These are phyloP conservation scores for Pseudogymnoascus sp. DNA, from an alignment of 2,329 filamentous ascomycete species.

Conservation along the genomic window DNA sequence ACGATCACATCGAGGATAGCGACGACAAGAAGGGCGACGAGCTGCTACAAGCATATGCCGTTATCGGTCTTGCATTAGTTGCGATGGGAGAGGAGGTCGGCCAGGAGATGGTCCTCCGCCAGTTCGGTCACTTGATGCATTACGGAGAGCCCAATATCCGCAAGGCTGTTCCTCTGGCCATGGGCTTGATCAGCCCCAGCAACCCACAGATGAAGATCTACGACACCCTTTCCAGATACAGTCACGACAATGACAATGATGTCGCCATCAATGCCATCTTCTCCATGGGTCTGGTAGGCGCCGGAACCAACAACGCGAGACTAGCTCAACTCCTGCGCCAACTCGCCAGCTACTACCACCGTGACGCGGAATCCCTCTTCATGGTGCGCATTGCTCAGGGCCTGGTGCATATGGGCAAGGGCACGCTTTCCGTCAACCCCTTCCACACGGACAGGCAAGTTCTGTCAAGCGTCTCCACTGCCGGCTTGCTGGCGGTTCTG, in stretches of 20 bases:
- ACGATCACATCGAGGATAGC: constrained; percentile 89
- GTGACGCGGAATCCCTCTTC: constrained; percentile 91
- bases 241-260: constrained; percentile 96
- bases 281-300: constrained; percentile 93
- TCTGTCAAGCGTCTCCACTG: constrained; percentile 81
- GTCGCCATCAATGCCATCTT: constrained; percentile 98
- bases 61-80: constrained; percentile 86
- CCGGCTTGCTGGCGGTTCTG: constrained; percentile 80
- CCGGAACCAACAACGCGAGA: constrained; percentile 95
- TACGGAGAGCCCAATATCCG: constrained; percentile 97
- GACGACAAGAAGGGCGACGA: constrained; percentile 95
- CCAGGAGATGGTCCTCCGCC: constrained; percentile 95
- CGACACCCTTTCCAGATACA: constrained; percentile 94
- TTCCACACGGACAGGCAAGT: constrained; percentile 99
- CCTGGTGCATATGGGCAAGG: constrained; percentile 97
- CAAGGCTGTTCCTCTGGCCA: constrained; percentile 87
- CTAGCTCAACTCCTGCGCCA: constrained; percentile 89
- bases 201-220: constrained; percentile 99
- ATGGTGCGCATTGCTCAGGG: constrained; percentile 99
- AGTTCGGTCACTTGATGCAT: constrained; percentile 98
- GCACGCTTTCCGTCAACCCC: constrained; percentile 90
- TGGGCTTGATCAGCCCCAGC: constrained; percentile 93
- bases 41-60: constrained; percentile 89
- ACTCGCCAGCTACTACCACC: constrained; percentile 95
- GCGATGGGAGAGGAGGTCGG: constrained; percentile 98